Conservation (phyloP, 73 alveolate genomes). For the Tetrahymena borealis region DNA sequence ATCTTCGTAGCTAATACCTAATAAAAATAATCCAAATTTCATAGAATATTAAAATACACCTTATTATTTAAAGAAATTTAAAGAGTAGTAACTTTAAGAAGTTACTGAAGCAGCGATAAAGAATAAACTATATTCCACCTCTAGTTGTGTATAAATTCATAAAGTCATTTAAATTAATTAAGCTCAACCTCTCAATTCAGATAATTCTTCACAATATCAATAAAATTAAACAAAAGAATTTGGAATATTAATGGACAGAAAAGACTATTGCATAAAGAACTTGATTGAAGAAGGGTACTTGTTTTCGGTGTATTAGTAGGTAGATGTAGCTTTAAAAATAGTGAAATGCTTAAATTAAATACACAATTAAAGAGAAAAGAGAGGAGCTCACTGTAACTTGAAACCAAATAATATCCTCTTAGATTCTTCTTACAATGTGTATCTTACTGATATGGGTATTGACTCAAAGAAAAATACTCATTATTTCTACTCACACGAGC, state of each 20-base stretch:
- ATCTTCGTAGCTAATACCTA: neutral
- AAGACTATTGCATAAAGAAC: neutral
- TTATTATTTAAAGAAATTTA: neutral
- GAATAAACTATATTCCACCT: neutral
- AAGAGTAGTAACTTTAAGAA: neutral
- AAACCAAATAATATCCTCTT: neutral
- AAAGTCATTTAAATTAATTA: neutral
- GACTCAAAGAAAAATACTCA: neutral
- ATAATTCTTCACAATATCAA: neutral
- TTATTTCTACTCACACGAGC: neutral
- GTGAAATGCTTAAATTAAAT: neutral
- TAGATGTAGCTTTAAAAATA: neutral
- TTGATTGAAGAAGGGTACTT: neutral
- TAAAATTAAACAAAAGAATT: neutral
- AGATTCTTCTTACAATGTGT: neutral
- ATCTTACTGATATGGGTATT: neutral
- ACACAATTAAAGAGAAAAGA: neutral
- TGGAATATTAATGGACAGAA: neutral
- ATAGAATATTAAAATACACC: neutral
- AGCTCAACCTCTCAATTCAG: neutral
- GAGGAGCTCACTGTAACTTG: neutral
- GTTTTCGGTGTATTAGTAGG: neutral
- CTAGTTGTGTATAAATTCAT: neutral
- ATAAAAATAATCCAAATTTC: neutral
- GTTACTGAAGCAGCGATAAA: neutral